phyloP scores from a whole-genome alignment of 1,139 yeast genomes.

The Pichia sp. region DNA sequence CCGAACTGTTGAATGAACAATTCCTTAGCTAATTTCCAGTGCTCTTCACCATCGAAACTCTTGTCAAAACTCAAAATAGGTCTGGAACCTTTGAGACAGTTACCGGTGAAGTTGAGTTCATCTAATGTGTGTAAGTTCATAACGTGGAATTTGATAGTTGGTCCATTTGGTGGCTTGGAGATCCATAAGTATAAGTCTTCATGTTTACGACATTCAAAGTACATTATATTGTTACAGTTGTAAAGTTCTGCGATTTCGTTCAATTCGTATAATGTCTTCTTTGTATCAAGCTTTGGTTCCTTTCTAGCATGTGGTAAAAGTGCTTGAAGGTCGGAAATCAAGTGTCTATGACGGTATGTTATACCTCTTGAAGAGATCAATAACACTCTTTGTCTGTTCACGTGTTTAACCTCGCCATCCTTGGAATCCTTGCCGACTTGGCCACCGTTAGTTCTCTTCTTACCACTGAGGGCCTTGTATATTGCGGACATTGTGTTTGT shows the following conservation, averaged over 20 bases:
- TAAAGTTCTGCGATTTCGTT: slow-evolving; percentile 95
- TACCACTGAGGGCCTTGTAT: slow-evolving; percentile 9
- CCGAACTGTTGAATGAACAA: slow-evolving; percentile 83
- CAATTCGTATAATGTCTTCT: slow-evolving; percentile 79
- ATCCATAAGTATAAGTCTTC: slow-evolving; percentile 93
- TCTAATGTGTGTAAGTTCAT: slow-evolving; percentile 96
- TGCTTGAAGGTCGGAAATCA: slow-evolving; percentile 71
- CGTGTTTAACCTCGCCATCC: slow-evolving; percentile 32
- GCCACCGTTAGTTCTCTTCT: not conserved
- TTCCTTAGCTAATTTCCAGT: slow-evolving; percentile 73
- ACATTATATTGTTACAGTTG: slow-evolving; percentile 92
- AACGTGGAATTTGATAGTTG: slow-evolving; percentile 87
- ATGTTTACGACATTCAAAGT: slow-evolving; percentile 95
- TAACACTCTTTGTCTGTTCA: slow-evolving; percentile 75
- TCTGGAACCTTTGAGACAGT: slow-evolving; percentile 91
- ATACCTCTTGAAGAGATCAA: slow-evolving; percentile 93
- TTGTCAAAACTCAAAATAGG: slow-evolving; percentile 90
- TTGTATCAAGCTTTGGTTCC: slow-evolving; percentile 93
- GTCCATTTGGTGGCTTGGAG: slow-evolving; percentile 97
- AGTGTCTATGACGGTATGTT: slow-evolving; percentile 90
- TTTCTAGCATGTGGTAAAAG: slow-evolving; percentile 93
- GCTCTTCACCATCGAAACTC: slow-evolving; percentile 57
- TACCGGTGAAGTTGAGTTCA: slow-evolving; percentile 93
- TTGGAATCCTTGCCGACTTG: not conserved
- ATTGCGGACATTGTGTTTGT: slow-evolving; percentile 2